A percentile compares a stretch with the other conserved stretches of the same genome.
phyloP scores from a whole-genome alignment of 2,329 filamentous ascomycete species.

The Didymella keratinophila region DNA sequence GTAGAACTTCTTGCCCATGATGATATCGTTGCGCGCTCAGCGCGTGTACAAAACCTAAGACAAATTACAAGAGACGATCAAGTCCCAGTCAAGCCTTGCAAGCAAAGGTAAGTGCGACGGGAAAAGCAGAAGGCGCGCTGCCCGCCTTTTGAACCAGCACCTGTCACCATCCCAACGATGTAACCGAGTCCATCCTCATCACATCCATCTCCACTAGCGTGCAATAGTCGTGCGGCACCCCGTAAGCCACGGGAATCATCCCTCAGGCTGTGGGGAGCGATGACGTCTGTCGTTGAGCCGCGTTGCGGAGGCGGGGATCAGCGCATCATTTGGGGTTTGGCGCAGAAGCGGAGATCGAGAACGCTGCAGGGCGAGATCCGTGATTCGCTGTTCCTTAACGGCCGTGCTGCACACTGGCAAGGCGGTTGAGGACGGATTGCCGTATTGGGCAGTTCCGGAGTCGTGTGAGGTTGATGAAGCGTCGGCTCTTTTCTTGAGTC shows the following conservation, averaged over 20 bases:
- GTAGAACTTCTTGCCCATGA: slow-evolving; percentile 58
- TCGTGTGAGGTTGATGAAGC: slow-evolving; percentile 14
- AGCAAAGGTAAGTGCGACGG: slow-evolving; percentile 4
- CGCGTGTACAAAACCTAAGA: slow-evolving; percentile 14
- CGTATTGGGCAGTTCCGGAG: slow-evolving; percentile 3
- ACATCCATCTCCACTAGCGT: slow-evolving; percentile 12
- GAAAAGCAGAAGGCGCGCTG: slow-evolving; percentile 4
- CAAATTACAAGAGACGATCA: slow-evolving; percentile 2
- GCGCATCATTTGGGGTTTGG: slow-evolving; percentile 16
- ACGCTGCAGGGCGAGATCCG: slow-evolving; percentile 4
- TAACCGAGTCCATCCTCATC: slow-evolving; percentile 10
- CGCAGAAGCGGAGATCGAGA: slow-evolving; percentile 6
- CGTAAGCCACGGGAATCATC: slow-evolving; percentile 13
- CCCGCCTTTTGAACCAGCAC: slow-evolving; percentile 14
- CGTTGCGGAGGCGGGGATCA: slow-evolving; percentile 22
- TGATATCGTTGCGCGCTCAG: slow-evolving; percentile 2
- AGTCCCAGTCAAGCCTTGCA: slow-evolving; percentile 7
- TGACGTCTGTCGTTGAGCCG: slow-evolving; percentile 21
- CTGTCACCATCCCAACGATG: slow-evolving; percentile 12
- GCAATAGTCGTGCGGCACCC: slow-evolving; percentile 9
- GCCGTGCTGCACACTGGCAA: slow-evolving; percentile 10
- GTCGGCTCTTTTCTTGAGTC: slow-evolving; percentile 8
- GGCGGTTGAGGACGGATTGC: slow-evolving; percentile 4
- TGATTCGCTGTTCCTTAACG: slow-evolving; percentile 20
- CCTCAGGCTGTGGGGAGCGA: slow-evolving; percentile 5